Evolutionary conservation across 495 filamentous ascomycete species (phyloP), one percentile per base, ranked within the genome.

Genomic region (Neurospora sp.): DNA sequence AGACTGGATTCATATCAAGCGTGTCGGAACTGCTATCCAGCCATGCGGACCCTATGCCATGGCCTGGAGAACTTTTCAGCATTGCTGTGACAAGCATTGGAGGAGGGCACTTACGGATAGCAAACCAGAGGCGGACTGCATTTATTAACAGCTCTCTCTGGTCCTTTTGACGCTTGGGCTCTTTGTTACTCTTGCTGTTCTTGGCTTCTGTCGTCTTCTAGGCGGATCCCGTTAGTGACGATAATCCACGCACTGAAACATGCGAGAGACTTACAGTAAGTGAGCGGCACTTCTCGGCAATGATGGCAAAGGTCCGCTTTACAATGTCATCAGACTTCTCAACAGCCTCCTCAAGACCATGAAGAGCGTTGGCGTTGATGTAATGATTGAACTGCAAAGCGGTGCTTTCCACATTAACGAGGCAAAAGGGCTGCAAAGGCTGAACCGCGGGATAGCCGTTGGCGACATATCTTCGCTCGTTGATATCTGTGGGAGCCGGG

Each of bases 91-190:
- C 18, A 9, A 41, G 39, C 20, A 44, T 3, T 48, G 16, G 20
- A 44, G 37, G 14, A 40, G n/a, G 45, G 0, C 9, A 78, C 84
- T 71, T 73, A 86, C 84, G 76, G 3, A 80, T 81, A 2, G 82
- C 79, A 75, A 85, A 84, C 82, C 82, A 84, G 3, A 85, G 77
- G 18, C 71, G 73, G 35, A 85, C 78, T 4, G 77, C 76, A 14
- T 78, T 73, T 1, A n/a, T 39, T 37, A 86, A 68, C 7, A 84
- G 73, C 4, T 78, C 73, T 40, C 73, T 74, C 39, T 76, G 44
- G 7, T 75, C 68, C 3, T 7, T 37, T 6, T 31, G 69, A 59
- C 48, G 22, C 38, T 41, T 38, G 69, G 14, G 5, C 12, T 31
- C 53, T 65, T 18, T 65, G 27, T 65, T 9, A 12, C 3, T 61